phyloP scores from a whole-genome alignment of 1,284 basidiomycete genomes.

The Sutorius eximius region DNA sequence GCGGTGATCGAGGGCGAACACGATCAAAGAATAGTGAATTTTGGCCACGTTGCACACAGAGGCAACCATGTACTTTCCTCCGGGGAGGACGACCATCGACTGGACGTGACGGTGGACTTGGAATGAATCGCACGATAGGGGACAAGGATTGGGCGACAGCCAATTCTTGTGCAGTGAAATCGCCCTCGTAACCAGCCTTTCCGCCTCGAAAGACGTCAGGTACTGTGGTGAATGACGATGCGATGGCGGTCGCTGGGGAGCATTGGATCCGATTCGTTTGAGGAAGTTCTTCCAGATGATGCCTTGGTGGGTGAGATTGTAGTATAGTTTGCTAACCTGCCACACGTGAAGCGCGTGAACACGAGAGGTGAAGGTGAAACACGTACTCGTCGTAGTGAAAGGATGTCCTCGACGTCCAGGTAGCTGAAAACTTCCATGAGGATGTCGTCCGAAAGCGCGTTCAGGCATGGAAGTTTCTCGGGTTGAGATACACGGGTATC shows the following conservation, averaged over 20 bases:
- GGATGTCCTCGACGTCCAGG: constrained; percentile 54
- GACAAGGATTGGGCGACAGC: constrained; percentile 42
- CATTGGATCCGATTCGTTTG: constrained; percentile 47
- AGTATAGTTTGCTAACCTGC: constrained; percentile 57
- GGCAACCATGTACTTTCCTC: constrained; percentile 67
- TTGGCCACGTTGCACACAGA: constrained; percentile 49
- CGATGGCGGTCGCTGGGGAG: constrained; percentile 66
- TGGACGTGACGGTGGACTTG: constrained; percentile 47
- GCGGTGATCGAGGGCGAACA: constrained; percentile 61
- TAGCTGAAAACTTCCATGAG: constrained; percentile 50
- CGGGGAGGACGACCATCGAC: constrained; percentile 63
- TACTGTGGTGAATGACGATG: constrained; percentile 44
- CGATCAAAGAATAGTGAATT: constrained; percentile 48
- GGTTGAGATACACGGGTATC: constrained; percentile 22
- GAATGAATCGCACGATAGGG: constrained; percentile 38
- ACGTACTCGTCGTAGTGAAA: constrained; percentile 51
- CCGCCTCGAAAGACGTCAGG: constrained; percentile 56
- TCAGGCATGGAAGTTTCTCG: constrained; percentile 27
- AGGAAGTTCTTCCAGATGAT: constrained; percentile 70
- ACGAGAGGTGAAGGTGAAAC: constrained; percentile 1
- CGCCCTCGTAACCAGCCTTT: constrained; percentile 61
- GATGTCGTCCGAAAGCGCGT: constrained; percentile 41
- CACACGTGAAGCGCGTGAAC: constrained; percentile 4
- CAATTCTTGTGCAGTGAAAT: constrained; percentile 62
- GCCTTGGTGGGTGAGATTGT: constrained; percentile 62